A percentile compares a stretch with the other conserved stretches of the same genome.
Evolutionary conservation across 768 basidiomycete species (phyloP).

Genomic region (Arthromyces matolae): DNA sequence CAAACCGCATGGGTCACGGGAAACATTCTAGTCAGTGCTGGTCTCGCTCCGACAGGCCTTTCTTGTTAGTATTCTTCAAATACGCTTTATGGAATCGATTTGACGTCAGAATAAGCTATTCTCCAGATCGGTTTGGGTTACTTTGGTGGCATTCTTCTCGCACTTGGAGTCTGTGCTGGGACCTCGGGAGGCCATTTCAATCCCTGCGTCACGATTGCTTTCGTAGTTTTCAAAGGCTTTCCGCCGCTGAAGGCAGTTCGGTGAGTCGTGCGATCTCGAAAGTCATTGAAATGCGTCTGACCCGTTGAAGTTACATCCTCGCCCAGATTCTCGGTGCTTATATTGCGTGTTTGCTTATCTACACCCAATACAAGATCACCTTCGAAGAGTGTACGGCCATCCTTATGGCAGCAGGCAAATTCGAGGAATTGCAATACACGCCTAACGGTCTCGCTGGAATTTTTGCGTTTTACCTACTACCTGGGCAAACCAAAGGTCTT

Average conservation of each 20-base stretch:
- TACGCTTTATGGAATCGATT: not conserved
- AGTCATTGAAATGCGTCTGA: not conserved
- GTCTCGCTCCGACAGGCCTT: slow-evolving; percentile 27
- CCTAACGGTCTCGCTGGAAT: slow-evolving; percentile 48
- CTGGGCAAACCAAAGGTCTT: slow-evolving; percentile 41
- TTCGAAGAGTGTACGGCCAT: slow-evolving; percentile 36
- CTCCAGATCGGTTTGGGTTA: slow-evolving; percentile 58
- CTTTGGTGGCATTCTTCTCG: slow-evolving; percentile 56
- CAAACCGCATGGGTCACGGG: slow-evolving; percentile 49
- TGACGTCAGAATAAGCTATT: slow-evolving; percentile 35
- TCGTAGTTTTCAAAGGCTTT: slow-evolving; percentile 51
- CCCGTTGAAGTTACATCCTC: slow-evolving; percentile 48
- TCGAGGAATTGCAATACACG: slow-evolving; percentile 29
- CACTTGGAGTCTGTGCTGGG: slow-evolving; percentile 45
- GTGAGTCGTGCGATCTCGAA: slow-evolving; percentile 24
- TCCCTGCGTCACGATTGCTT: slow-evolving; percentile 56
- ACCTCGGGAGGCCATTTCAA: slow-evolving; percentile 66
- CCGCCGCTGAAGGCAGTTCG: slow-evolving; percentile 47
- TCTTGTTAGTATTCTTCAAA: slow-evolving; percentile 42
- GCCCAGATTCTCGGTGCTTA: slow-evolving; percentile 67
- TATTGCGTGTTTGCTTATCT: slow-evolving; percentile 56
- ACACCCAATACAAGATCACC: slow-evolving; percentile 56
- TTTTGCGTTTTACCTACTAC: slow-evolving; percentile 46
- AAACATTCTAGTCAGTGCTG: slow-evolving; percentile 31
- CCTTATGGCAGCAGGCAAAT: slow-evolving; percentile 21